Conservation (phyloP, 2,329 filamentous ascomycete species). For the Leptoxyphium fumago region DNA sequence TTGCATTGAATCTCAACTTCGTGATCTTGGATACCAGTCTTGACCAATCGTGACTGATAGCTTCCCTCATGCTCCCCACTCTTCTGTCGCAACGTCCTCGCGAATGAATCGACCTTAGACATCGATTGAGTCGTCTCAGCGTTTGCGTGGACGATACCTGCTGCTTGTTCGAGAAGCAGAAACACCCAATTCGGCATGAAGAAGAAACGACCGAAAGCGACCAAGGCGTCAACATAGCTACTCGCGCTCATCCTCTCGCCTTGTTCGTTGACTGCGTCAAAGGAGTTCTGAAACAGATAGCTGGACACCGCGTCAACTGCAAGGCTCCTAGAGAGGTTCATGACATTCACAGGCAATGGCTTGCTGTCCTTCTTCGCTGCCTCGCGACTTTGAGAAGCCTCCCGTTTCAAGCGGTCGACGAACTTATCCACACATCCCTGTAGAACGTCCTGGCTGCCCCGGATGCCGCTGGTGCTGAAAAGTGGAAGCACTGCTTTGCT, state of each 20-base stretch:
- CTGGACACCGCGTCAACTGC: slow-evolving; percentile 40
- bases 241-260: slow-evolving; percentile 26
- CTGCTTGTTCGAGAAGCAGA: slow-evolving; percentile 23
- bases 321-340: slow-evolving; percentile 35
- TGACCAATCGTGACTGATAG: slow-evolving; percentile 35
- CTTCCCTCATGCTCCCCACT: slow-evolving; percentile 24
- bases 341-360: slow-evolving; percentile 29
- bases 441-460: slow-evolving; percentile 24
- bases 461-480: slow-evolving; percentile 34
- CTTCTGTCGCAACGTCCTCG: slow-evolving; percentile 23
- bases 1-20: slow-evolving; percentile 39
- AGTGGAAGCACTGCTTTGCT: slow-evolving; percentile 37
- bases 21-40: slow-evolving; percentile 25
- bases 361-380: slow-evolving; percentile 9
- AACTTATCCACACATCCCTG: slow-evolving; percentile 29
- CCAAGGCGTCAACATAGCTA: slow-evolving; percentile 39
- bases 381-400: slow-evolving; percentile 12
- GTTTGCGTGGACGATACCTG: slow-evolving; percentile 21
- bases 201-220: slow-evolving; percentile 40
- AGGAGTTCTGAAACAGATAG: slow-evolving; percentile 39
- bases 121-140: slow-evolving; percentile 22
- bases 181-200: slow-evolving; percentile 34
- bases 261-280: slow-evolving; percentile 31
- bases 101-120: slow-evolving; percentile 29
- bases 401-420: slow-evolving; percentile 25